Conservation (phyloP, 257 asterid species). For the Ajuga chamaepitys region DNA sequence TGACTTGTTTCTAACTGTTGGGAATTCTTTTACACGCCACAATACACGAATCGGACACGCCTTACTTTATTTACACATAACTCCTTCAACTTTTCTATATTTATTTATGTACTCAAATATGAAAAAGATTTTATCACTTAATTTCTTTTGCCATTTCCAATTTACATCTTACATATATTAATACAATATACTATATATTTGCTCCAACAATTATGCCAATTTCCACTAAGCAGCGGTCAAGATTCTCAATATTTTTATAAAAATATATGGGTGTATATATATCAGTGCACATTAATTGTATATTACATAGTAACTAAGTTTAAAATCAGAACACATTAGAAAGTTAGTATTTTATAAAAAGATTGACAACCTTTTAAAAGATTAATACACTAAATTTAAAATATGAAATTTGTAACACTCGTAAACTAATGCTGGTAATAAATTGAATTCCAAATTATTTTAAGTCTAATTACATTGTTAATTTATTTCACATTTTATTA, state of each 20-base stretch:
- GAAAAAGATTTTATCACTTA: not conserved
- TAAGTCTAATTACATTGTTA: too few relatives aligned
- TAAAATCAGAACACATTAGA: too few relatives aligned
- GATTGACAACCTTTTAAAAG: too few relatives aligned
- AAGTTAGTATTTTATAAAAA: too few relatives aligned
- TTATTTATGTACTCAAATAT: not conserved
- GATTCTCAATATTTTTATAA: not conserved
- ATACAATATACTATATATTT: not conserved
- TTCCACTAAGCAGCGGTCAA: not conserved
- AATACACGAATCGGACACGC: conserved; percentile 34
- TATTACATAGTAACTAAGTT: too few relatives aligned
- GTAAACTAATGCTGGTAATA: too few relatives aligned
- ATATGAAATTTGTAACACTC: too few relatives aligned
- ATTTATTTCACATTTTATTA: too few relatives aligned
- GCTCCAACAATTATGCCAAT: not conserved
- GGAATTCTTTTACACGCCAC: conserved; percentile 22
- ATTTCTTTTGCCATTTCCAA: not conserved
- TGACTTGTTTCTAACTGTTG: not conserved
- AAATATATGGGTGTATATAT: too few relatives aligned
- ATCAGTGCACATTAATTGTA: too few relatives aligned
- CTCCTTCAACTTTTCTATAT: not conserved
- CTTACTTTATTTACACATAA: not conserved
- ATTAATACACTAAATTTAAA: too few relatives aligned
- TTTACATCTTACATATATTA: not conserved
- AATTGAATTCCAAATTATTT: too few relatives aligned